Evolutionary conservation across 176 grass and related monocot genomes (phyloP).

Genomic region (Musa itinerans): DNA sequence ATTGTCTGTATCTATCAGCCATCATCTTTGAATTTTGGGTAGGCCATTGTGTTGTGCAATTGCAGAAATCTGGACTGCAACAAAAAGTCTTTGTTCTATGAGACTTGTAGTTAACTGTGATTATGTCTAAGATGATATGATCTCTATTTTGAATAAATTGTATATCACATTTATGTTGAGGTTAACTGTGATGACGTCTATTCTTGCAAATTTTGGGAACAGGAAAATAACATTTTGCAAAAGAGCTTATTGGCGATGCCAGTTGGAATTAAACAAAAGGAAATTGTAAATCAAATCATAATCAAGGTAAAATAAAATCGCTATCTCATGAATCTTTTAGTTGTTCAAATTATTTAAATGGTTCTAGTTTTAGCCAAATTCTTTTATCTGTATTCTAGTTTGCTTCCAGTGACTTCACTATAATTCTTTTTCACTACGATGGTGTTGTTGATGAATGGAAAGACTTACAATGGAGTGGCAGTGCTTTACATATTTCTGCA

Average conservation of each 20-base stretch:
- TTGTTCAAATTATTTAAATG: neutral
- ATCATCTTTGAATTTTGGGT: too few species aligned
- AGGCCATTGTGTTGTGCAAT: too few species aligned
- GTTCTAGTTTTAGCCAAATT: neutral
- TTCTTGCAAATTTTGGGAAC: neutral
- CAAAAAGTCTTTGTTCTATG: too few species aligned
- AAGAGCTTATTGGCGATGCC: constrained; percentile 12
- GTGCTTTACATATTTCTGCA: constrained; percentile 12
- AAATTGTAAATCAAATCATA: constrained; percentile 8
- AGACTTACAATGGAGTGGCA: constrained; percentile 8
- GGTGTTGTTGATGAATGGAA: constrained; percentile 13
- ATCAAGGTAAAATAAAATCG: constrained; percentile 2
- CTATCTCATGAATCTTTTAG: neutral
- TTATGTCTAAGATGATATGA: neutral
- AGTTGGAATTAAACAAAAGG: constrained; percentile 15
- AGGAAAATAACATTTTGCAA: neutral
- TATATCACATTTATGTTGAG: neutral
- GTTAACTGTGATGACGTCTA: neutral
- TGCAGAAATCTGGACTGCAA: too few species aligned
- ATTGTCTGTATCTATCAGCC: too few species aligned
- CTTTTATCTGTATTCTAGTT: constrained; percentile 1
- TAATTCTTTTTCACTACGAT: constrained; percentile 15
- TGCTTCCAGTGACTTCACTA: neutral
- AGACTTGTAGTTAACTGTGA: too few species aligned
- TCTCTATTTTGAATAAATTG: neutral